These are phyloP conservation scores for Talaromyces sp. DNA, from an alignment of 2,329 filamentous ascomycete genomes.

Conservation along the genomic window DNA sequence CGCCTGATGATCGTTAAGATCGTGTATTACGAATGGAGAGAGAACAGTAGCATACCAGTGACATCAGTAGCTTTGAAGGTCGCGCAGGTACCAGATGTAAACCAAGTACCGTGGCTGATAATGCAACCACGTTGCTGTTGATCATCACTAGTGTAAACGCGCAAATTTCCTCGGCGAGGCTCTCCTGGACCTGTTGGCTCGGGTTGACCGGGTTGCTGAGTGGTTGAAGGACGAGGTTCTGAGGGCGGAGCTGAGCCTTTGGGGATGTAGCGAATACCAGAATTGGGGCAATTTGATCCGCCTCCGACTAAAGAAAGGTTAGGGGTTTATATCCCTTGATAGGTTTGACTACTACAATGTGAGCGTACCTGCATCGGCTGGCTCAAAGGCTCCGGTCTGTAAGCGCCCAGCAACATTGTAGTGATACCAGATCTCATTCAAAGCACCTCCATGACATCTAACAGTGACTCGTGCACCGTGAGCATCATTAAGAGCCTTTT, in stretches of 20 bases:
- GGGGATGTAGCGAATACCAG: conserved; percentile 62
- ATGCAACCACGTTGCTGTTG: conserved; percentile 55
- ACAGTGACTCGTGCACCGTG: conserved; percentile 57
- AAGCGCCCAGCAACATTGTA: conserved; percentile 56
- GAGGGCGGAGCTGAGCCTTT: conserved; percentile 40
- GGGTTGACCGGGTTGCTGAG: conserved; percentile 29
- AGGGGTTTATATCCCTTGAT: neutral
- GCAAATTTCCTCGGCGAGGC: conserved; percentile 58
- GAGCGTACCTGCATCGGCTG: conserved; percentile 34
- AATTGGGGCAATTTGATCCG: conserved; percentile 59
- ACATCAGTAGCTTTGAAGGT: conserved; percentile 44
- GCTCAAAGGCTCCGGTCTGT: conserved; percentile 34
- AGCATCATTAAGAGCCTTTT: conserved; percentile 53
- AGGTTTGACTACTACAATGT: neutral
- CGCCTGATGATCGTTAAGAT: conserved; percentile 18
- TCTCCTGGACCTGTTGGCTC: conserved; percentile 43
- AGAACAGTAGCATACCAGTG: conserved; percentile 26
- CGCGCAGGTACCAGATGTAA: conserved; percentile 63
- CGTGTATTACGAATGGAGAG: neutral
- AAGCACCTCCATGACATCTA: conserved; percentile 49
- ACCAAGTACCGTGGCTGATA: conserved; percentile 65
- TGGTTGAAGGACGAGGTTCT: conserved; percentile 35
- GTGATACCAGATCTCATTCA: conserved; percentile 60
- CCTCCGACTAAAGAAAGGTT: conserved; percentile 45
- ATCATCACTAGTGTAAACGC: conserved; percentile 44